Conservation (phyloP, 192 early-diverging fungal genomes). For the Backusella macrospora region DNA sequence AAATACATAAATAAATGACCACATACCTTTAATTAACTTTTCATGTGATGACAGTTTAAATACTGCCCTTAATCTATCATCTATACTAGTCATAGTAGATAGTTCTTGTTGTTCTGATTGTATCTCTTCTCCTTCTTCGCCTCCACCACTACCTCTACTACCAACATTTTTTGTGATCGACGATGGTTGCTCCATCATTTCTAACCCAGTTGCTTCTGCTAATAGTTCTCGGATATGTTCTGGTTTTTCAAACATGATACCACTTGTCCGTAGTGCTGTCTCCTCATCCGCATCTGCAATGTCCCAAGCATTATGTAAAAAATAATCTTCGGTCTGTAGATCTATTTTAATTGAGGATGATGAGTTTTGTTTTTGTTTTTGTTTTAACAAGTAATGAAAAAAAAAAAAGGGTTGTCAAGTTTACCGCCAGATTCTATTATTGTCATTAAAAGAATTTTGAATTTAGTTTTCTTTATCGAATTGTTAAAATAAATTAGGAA, state of each 20-base stretch:
- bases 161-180: no score
- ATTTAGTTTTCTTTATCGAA: not conserved
- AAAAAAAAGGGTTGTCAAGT: not conserved
- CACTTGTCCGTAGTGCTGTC: constrained; percentile 4
- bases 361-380: not conserved
- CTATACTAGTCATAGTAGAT: constrained; percentile 16
- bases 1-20: not conserved
- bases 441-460: not conserved
- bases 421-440: not conserved
- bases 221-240: constrained; percentile 26
- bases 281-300: constrained; percentile 3
- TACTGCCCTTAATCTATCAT: constrained; percentile 34
- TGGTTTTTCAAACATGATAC: constrained; percentile 6
- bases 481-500: not conserved
- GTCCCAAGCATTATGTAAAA: constrained; percentile 8
- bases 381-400: not conserved
- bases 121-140: constrained; percentile 6
- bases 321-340: not conserved
- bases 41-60: constrained; percentile 29
- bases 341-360: not conserved
- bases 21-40: constrained; percentile 29
- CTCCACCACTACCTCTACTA: no score
- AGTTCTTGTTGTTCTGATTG: constrained; percentile 1
- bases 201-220: constrained; percentile 37
- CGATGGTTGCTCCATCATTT: not conserved